Evolutionary conservation across 257 asterid genomes (phyloP).

Genomic region (Przewalskia tangutica): DNA sequence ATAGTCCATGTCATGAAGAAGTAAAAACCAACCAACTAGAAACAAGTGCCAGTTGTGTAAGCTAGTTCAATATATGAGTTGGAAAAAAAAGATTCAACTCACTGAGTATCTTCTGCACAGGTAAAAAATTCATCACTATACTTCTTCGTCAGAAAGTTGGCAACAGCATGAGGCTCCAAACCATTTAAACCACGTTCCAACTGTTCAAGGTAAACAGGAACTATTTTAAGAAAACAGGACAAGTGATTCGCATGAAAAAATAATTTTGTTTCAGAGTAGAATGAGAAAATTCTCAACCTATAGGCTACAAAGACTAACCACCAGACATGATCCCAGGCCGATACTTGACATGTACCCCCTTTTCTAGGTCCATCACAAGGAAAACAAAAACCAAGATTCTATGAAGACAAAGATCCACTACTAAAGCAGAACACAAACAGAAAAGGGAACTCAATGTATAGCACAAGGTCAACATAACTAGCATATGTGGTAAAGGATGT

Average conservation of each 20-base stretch:
- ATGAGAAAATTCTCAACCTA: neutral
- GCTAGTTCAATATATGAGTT: neutral
- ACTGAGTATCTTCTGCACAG: conserved; percentile 63
- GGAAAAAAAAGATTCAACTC: conserved; percentile 20
- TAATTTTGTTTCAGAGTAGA: neutral
- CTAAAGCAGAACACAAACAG: neutral
- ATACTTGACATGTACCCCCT: no score
- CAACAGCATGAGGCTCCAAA: conserved; percentile 55
- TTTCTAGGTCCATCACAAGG: no score
- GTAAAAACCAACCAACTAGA: neutral
- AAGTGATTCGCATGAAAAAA: neutral
- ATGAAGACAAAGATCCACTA: neutral
- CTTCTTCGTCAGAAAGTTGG: conserved; percentile 59
- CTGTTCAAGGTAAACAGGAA: conserved; percentile 25
- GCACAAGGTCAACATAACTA: neutral
- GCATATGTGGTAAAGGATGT: neutral
- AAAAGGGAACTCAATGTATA: neutral
- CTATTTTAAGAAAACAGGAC: neutral
- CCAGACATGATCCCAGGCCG: neutral
- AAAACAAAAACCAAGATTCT: no score
- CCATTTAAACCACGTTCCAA: conserved; percentile 75
- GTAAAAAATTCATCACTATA: conserved; percentile 46
- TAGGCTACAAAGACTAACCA: neutral
- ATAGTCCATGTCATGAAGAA: neutral
- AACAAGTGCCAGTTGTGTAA: neutral